These are phyloP conservation scores for Secale cereale DNA, from an alignment of 176 grass and related monocot genomes.

Conservation along the genomic window DNA sequence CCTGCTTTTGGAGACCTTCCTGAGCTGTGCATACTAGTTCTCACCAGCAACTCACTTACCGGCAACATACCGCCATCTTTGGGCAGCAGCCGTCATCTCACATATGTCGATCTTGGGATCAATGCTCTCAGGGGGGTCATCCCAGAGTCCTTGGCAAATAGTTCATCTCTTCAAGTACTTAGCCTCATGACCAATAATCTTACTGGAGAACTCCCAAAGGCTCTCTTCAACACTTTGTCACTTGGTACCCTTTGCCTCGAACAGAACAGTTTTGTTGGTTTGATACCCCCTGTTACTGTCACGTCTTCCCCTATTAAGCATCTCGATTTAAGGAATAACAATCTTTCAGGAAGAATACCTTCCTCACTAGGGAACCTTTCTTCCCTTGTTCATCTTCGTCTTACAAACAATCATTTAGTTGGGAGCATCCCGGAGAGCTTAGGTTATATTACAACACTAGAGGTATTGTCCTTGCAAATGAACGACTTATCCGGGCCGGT, in stretches of 20 bases:
- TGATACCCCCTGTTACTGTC: conserved; percentile 19
- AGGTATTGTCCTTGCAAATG: neutral
- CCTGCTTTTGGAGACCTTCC: conserved; percentile 26
- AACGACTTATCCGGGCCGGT: conserved; percentile 30
- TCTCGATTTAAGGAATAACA: conserved; percentile 24
- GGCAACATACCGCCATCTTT: conserved; percentile 33
- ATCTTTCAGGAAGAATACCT: conserved; percentile 44
- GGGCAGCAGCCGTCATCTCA: conserved; percentile 26
- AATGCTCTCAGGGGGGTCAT: conserved; percentile 41
- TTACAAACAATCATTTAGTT: conserved; percentile 27
- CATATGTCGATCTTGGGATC: conserved; percentile 35
- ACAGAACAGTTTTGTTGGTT: conserved; percentile 9
- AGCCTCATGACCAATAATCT: conserved; percentile 42
- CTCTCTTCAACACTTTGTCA: conserved; percentile 33
- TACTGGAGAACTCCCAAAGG: conserved; percentile 35
- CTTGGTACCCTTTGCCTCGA: conserved; percentile 28
- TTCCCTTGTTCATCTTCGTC: conserved; percentile 6
- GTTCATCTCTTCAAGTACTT: conserved; percentile 42
- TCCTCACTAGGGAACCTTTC: conserved; percentile 53
- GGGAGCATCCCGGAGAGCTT: conserved; percentile 45
- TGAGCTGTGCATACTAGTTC: conserved; percentile 20
- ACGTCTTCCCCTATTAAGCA: neutral
- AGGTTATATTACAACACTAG: neutral
- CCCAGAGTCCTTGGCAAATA: conserved; percentile 39
- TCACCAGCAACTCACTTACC: conserved; percentile 20